Evolutionary conservation across 2,329 filamentous ascomycete genomes (phyloP), one percentile per base, ranked within the genome.

Genomic region (Salinomyces thailandicus): DNA sequence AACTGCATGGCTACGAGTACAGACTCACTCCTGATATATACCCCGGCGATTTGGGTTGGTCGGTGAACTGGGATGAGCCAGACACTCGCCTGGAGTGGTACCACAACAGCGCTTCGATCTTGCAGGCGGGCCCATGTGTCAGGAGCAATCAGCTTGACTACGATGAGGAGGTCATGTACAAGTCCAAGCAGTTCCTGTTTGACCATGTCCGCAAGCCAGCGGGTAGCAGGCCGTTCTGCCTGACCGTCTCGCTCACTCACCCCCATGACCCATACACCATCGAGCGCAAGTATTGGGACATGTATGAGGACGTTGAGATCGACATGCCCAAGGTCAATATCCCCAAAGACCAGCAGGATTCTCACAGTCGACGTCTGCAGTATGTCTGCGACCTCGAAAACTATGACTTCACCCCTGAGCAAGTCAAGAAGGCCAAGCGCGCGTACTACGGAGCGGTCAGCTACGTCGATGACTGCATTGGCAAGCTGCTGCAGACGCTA

Each of bases 261-360:
- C 87, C 87, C 12, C 87, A 95, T 58, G 87, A 95, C 53, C 87
- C 87, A 0, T 95, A 95, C 62, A 89, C 85, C 39, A 95, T 95
- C 59, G 85, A 87, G 48, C 75, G 85, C 56, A 84, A 93, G 61
- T 94, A 85, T 63, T 95, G 87, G 87, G 84, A 94, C 56, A 60
- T 82, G 49, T 95, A 95, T 60, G 83, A 94, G 55, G 81, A 72
- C 45, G 84, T 93, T 11, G 85, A 94, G 36, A 93, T 95, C 54
- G 76, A 80, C 5, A 65, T 94, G 41, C 87, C 87, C 18, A 77
- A 82, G 52, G 78, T 87, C 11, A 71, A 71, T 38, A 83, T 94
- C 40, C 74, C 80, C 18, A 79, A 85, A 54, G 81, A 89, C 46
- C 72, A 93, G 55, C 81, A 85, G 52, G 87, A 95, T 54, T 67